Conservation (phyloP, 352 stramenopile species). For the Phytophthora boehmeriae region DNA sequence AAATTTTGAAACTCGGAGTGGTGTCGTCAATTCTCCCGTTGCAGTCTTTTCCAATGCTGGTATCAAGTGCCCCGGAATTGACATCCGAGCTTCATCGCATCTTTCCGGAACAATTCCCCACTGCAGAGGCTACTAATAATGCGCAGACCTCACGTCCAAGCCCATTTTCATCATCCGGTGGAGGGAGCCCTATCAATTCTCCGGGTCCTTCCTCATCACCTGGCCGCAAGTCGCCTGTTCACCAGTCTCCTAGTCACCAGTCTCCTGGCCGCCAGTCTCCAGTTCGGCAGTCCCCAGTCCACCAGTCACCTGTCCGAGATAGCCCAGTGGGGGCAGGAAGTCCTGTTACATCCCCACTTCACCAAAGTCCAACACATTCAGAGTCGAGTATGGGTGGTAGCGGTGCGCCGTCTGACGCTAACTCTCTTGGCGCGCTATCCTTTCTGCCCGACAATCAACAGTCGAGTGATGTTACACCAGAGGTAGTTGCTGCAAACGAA, state of each 20-base stretch:
- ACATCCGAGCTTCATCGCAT: slow-evolving; percentile 79
- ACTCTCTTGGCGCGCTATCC: slow-evolving; percentile 74
- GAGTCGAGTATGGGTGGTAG: slow-evolving; percentile 56
- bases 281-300: slow-evolving; percentile 31
- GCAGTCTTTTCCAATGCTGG: slow-evolving; percentile 79
- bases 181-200: slow-evolving; percentile 53
- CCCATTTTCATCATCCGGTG: slow-evolving; percentile 34
- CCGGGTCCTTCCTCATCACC: slow-evolving; percentile 42
- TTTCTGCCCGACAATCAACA: slow-evolving; percentile 76
- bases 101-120: slow-evolving; percentile 84
- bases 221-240: slow-evolving; percentile 49
- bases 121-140: slow-evolving; percentile 52
- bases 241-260: slow-evolving; percentile 4
- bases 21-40: slow-evolving; percentile 69
- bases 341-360: slow-evolving; percentile 59
- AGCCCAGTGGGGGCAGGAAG: slow-evolving; percentile 59
- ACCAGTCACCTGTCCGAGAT: slow-evolving; percentile 52
- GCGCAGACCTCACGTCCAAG: slow-evolving; percentile 28
- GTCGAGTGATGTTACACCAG: slow-evolving; percentile 34
- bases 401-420: slow-evolving; percentile 65
- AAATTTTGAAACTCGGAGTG: slow-evolving; percentile 77
- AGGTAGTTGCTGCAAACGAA: slow-evolving; percentile 32
- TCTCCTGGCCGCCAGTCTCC: slow-evolving; percentile 23
- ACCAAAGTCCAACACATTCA: slow-evolving; percentile 72
- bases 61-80: slow-evolving; percentile 69